Conservation (phyloP, 148 eudicot genomes). For the Rhododendron simsii region DNA sequence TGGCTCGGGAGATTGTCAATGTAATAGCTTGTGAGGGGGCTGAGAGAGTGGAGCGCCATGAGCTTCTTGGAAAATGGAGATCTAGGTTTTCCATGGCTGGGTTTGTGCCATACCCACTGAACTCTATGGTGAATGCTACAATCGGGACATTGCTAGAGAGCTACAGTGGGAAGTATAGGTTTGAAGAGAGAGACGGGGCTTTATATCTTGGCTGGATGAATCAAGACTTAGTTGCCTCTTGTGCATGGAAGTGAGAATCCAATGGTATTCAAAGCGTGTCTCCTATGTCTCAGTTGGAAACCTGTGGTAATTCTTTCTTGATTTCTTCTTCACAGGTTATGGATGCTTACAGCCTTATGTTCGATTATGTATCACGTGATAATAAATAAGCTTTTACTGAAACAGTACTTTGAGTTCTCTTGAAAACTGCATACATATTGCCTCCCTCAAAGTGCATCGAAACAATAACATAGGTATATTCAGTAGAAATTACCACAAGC, state of each 20-base stretch:
- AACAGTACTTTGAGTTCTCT: not conserved
- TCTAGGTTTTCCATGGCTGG: constrained; percentile 60
- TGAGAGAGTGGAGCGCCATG: constrained; percentile 58
- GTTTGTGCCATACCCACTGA: constrained; percentile 47
- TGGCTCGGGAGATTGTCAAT: constrained; percentile 55
- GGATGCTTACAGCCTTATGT: not conserved
- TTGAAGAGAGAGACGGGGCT: constrained; percentile 45
- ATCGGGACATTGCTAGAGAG: constrained; percentile 33
- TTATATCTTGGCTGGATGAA: constrained; percentile 56
- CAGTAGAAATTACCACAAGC: not conserved
- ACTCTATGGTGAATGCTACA: constrained; percentile 39
- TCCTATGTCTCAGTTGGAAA: not conserved
- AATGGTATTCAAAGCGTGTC: not conserved
- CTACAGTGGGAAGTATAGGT: constrained; percentile 37
- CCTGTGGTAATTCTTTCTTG: not conserved
- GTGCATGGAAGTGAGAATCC: constrained; percentile 46
- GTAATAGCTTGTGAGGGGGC: constrained; percentile 58
- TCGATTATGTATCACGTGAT: not conserved
- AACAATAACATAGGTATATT: not conserved
- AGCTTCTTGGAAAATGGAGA: constrained; percentile 58
- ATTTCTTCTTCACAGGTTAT: not conserved
- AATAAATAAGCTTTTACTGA: constrained; percentile 7
- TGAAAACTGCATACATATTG: not conserved
- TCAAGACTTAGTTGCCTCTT: constrained; percentile 38
- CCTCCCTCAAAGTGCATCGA: not conserved